Percentiles rank a stretch among this genome's conserved stretches.
Conservation (phyloP, 164 flowering plant species). For the Amborella trichopoda region DNA sequence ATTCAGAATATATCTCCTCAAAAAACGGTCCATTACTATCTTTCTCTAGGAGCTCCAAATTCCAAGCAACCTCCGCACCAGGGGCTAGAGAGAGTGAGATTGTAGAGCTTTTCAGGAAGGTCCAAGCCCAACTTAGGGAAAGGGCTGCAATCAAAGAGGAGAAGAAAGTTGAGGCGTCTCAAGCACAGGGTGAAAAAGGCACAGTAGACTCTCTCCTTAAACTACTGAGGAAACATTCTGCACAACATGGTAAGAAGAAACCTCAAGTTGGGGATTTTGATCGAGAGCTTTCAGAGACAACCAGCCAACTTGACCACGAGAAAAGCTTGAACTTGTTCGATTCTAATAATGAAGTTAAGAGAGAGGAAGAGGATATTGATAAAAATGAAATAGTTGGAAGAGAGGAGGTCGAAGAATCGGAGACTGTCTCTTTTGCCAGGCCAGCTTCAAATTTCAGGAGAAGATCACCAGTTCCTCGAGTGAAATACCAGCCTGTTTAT, state of each 20-base stretch:
- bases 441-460: constrained; percentile 62
- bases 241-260: constrained; percentile 46
- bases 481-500: constrained; percentile 38
- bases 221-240: constrained; percentile 65
- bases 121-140: constrained; percentile 79
- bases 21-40: constrained; percentile 62
- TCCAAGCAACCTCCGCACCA: constrained; percentile 52
- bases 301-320: constrained; percentile 20
- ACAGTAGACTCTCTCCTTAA: constrained; percentile 87
- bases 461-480: constrained; percentile 64
- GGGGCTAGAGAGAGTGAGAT: constrained; percentile 84
- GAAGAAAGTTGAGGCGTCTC: constrained; percentile 40
- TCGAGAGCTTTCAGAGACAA: constrained; percentile 25
- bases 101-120: constrained; percentile 74
- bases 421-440: constrained; percentile 21
- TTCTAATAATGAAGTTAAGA: constrained; percentile 17
- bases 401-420: constrained; percentile 26
- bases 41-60: constrained; percentile 39
- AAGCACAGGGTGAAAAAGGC: constrained; percentile 53
- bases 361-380: too few relatives aligned
- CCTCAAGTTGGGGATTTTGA: constrained; percentile 15
- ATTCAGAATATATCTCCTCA: constrained; percentile 40
- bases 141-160: constrained; percentile 69
- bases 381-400: too few relatives aligned
- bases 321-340: constrained; percentile 23